Percentiles rank a stretch among this genome's conserved stretches.
Conservation (phyloP, 164 flowering plant genomes). For the Stephania japonica region DNA sequence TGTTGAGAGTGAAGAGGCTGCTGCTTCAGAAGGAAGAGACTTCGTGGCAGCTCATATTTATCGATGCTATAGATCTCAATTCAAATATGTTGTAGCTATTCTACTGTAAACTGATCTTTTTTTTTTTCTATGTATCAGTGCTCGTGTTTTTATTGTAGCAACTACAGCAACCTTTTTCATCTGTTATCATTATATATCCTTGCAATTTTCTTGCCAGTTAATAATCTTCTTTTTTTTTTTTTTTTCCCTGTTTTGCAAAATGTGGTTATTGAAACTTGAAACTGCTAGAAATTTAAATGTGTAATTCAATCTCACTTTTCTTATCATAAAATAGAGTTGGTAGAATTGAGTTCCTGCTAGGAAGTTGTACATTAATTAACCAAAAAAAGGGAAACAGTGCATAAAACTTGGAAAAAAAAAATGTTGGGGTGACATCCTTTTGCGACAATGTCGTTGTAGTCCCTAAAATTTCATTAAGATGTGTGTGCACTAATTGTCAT, state of each 20-base stretch:
- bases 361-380: too few species aligned
- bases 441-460: too few species aligned
- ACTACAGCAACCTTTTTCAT: neutral
- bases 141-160: neutral
- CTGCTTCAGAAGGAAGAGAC: neutral
- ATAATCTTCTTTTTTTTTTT: neutral
- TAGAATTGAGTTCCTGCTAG: too few species aligned
- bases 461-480: too few species aligned
- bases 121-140: neutral
- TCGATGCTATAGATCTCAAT: neutral
- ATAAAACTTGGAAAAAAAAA: too few species aligned
- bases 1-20: neutral
- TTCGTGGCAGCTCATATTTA: neutral
- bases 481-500: too few species aligned
- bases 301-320: neutral
- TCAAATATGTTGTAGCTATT: neutral
- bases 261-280: neutral
- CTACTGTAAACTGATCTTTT: neutral
- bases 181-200: neutral
- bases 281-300: neutral
- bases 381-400: too few species aligned
- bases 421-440: too few species aligned
- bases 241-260: neutral
- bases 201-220: neutral
- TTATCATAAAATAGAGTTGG: too few species aligned